Conservation (phyloP, 1,284 basidiomycete species). For the Fomitopsis betulina region DNA sequence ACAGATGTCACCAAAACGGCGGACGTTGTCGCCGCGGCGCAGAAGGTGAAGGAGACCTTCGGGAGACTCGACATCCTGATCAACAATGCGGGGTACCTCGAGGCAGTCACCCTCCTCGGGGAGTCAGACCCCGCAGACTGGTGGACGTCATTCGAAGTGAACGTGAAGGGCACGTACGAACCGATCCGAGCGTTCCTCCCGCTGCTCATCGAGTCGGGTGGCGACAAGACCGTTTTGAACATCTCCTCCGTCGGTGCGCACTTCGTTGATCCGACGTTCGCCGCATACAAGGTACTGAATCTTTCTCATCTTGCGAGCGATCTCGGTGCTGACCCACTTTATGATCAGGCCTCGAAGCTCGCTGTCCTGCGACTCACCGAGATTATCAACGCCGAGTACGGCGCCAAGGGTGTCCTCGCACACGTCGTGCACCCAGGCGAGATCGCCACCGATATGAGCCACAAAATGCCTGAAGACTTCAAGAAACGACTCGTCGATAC, state of each 20-base stretch:
- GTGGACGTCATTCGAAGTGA: constrained; percentile 10
- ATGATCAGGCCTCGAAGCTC: constrained; percentile 8
- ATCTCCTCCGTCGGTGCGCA: background rate
- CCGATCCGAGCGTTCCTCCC: constrained; percentile 4
- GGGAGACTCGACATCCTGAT: constrained; percentile 3
- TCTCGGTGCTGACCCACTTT: background rate
- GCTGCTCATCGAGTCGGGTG: constrained; percentile 1
- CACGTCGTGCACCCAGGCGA: constrained; percentile 9
- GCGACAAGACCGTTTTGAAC: constrained; percentile 3
- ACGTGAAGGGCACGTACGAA: constrained; percentile 7
- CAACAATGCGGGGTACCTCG: constrained; percentile 14
- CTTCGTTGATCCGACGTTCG: background rate
- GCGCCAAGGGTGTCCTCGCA: constrained; percentile 9
- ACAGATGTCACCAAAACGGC: constrained; percentile 1
- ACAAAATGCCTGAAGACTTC: constrained; percentile 2
- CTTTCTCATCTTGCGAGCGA: background rate
- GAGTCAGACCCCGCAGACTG: constrained; percentile 10
- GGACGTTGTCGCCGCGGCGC: constrained; percentile 3
- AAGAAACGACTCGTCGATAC: constrained; percentile 6
- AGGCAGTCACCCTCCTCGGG: background rate
- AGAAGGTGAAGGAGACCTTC: constrained; percentile 5
- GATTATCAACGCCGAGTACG: constrained; percentile 10
- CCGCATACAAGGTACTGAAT: constrained; percentile 1
- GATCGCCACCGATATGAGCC: constrained; percentile 7
- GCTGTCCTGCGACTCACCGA: constrained; percentile 13